Evolutionary conservation across 495 filamentous ascomycete genomes (phyloP), one percentile per base, ranked within the genome.

Genomic region (Podospora appendiculata): DNA sequence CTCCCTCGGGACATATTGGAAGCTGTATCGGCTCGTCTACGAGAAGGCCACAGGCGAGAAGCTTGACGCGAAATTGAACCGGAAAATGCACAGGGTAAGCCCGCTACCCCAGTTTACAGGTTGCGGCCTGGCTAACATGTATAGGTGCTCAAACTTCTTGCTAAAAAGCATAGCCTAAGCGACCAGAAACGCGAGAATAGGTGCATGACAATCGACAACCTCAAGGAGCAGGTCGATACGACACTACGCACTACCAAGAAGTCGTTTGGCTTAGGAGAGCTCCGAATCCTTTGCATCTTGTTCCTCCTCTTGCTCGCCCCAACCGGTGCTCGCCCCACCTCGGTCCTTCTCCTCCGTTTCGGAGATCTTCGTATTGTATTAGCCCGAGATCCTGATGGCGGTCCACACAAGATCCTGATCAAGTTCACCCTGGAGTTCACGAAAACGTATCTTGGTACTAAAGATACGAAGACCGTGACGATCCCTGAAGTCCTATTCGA

Each of bases 261-360:
- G 39, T 50, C 39, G 1, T 50, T 50, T 14, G 8, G 5, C 39
- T 39, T 50, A 32, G 48, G 48, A 41, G 48, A 50, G 48, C 48
- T 50, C 48, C 38, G 38, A 41, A 50, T 50, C n/a, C 48, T 50
- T 14, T 41, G 16, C 48, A 14, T 50, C 36, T 14, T 50, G n/a
- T 50, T 50, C 48, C 48, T 50, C 48, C 48, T 50, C 8, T 32
- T 50, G 48, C 48, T 50, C 38, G 48, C 48, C 17, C 48, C 39
- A 8, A 41, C 48, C 48, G 38, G 48, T 18, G 48, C 48, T 41
- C 38, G 48, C 38, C 48, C 39, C 12, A 18, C 48, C 19, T 50
- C 48, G n/a, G 38, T 50, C 11, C 48, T 43, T 16, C 8, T 7
- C 4, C 48, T 50, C 36, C 48, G 48, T 16, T 50, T 16, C 48